A percentile compares a stretch with the other conserved stretches of the same genome.
Evolutionary conservation across 192 early-diverging fungal genomes (phyloP).

Genomic region (Gamsiella multidivaricata): DNA sequence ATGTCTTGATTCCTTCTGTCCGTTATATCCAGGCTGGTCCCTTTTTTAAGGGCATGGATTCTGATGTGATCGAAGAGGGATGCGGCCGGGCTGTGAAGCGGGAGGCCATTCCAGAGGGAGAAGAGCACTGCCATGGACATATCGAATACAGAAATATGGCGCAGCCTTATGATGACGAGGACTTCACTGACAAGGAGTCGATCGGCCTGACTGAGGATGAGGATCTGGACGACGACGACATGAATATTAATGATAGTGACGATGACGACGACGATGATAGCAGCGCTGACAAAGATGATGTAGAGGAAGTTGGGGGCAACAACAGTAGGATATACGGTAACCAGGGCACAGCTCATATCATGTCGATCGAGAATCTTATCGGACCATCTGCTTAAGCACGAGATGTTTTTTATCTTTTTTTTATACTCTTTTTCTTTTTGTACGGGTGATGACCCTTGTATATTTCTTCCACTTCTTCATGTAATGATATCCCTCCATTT

Average conservation of each 20-base stretch:
- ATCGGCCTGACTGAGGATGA: conserved; percentile 37
- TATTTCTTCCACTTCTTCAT: too few species aligned
- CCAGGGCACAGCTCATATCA: conserved; percentile 15
- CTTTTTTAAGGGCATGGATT: background rate
- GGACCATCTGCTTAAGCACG: conserved; percentile 13
- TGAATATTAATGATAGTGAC: conserved; percentile 9
- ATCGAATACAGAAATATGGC: conserved; percentile 18
- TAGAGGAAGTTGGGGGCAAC: background rate
- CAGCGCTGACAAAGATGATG: conserved; percentile 9
- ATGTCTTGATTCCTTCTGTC: background rate
- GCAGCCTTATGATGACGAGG: conserved; percentile 3
- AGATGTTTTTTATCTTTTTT: background rate
- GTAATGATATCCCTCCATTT: too few species aligned
- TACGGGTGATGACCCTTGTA: too few species aligned
- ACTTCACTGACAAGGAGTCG: conserved; percentile 22
- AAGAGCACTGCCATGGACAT: conserved; percentile 1
- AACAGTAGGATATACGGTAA: background rate
- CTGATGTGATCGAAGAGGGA: background rate
- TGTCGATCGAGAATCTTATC: conserved; percentile 52
- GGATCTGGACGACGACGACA: conserved; percentile 15
- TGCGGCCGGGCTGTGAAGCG: conserved; percentile 25
- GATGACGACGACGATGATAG: conserved; percentile 10
- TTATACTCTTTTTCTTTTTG: background rate
- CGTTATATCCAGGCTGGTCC: conserved; percentile 13
- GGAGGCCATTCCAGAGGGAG: conserved; percentile 13